A percentile compares a stretch with the other conserved stretches of the same genome.
Conservation (phyloP, 1,284 basidiomycete species). For the Pterulicium gracile region DNA sequence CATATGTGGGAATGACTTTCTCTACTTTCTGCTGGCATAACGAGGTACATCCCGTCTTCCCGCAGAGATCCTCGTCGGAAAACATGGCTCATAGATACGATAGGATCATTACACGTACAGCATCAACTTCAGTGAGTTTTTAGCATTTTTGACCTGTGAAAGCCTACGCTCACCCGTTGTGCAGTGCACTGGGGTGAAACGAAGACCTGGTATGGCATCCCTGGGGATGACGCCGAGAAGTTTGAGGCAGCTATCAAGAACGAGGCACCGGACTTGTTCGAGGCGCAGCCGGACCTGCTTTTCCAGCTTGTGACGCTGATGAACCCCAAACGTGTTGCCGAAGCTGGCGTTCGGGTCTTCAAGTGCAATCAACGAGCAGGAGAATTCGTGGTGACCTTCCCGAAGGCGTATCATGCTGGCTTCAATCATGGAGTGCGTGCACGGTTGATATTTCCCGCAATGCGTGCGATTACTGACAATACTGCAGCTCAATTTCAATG, state of each 20-base stretch:
- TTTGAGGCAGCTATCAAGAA: constrained; percentile 94
- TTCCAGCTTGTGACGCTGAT: constrained; percentile 98
- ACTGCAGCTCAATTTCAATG: constrained; percentile 88
- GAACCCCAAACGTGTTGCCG: constrained; percentile 82
- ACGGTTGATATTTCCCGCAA: too few relatives aligned
- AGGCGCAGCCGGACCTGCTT: constrained; percentile 92
- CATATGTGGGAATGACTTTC: constrained; percentile 98
- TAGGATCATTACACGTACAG: constrained; percentile 98
- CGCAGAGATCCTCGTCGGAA: constrained; percentile 13
- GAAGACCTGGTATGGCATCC: constrained; percentile 99
- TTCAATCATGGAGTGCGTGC: constrained; percentile 90
- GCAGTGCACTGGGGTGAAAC: constrained; percentile 98
- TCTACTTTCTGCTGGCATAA: constrained; percentile 99
- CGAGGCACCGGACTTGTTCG: constrained; percentile 98
- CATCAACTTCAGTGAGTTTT: constrained; percentile 79
- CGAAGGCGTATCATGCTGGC: constrained; percentile 96
- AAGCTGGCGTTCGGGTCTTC: constrained; percentile 89
- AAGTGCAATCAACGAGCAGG: constrained; percentile 95
- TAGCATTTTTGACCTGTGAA: constrained; percentile 11
- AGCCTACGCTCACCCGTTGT: constrained; percentile 14
- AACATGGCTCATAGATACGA: constrained; percentile 9
- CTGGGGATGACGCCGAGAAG: constrained; percentile 87
- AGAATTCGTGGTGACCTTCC: constrained; percentile 97
- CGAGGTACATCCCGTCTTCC: constrained; percentile 44
- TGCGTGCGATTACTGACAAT: constrained; percentile 13